These are phyloP conservation scores for Cicer arietinum DNA, from an alignment of 306 rosid genomes.

Conservation along the genomic window DNA sequence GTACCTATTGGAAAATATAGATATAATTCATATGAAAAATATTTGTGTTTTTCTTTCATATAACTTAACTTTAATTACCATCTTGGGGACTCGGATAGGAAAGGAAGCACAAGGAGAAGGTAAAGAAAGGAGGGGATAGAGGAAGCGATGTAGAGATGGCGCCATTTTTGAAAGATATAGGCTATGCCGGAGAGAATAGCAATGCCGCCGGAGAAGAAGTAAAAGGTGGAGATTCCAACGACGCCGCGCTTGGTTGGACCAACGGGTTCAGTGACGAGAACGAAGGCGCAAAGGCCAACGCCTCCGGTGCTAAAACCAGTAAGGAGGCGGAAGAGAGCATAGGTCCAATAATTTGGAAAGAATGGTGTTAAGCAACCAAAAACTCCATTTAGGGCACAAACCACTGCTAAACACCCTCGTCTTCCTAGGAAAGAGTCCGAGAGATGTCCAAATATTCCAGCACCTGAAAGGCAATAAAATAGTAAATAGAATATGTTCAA, in stretches of 20 bases:
- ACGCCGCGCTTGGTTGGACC: slow-evolving; percentile 77
- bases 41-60: no score
- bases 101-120: slow-evolving; percentile 63
- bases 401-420: slow-evolving; percentile 74
- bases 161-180: slow-evolving; percentile 71
- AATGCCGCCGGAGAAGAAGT: slow-evolving; percentile 88
- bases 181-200: slow-evolving; percentile 72
- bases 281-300: slow-evolving; percentile 85
- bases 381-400: slow-evolving; percentile 71
- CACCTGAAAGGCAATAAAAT: no score
- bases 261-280: slow-evolving; percentile 77
- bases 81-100: slow-evolving; percentile 86
- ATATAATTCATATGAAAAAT: no score
- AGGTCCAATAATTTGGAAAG: slow-evolving; percentile 63
- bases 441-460: slow-evolving; percentile 89
- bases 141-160: slow-evolving; percentile 68
- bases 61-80: slow-evolving; percentile 50
- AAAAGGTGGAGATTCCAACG: slow-evolving; percentile 90
- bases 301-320: slow-evolving; percentile 90
- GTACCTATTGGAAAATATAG: background rate
- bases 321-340: slow-evolving; percentile 74
- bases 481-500: no score
- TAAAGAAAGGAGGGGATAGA: slow-evolving; percentile 80
- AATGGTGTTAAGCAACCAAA: slow-evolving; percentile 81
- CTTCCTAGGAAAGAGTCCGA: slow-evolving; percentile 87